phyloP scores from a whole-genome alignment of 768 basidiomycete genomes.

The Lactarius vividus region DNA sequence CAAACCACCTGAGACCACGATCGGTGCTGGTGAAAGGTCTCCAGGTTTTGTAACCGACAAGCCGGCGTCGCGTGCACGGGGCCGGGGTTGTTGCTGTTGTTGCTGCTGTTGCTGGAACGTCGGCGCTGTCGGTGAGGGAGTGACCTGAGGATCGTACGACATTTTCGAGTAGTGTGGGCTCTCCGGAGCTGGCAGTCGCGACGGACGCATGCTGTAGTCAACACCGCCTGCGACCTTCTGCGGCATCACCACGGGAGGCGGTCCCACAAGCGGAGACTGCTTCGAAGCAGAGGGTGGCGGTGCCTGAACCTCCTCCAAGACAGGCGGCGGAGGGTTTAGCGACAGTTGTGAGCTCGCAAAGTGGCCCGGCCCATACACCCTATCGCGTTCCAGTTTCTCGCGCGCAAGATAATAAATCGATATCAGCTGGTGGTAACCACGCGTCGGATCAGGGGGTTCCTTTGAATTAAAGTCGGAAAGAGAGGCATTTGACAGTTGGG shows the following conservation, averaged over 20 bases:
- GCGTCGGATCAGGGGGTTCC: constrained; percentile 74
- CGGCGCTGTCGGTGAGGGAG: too few species aligned
- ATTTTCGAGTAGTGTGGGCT: too few species aligned
- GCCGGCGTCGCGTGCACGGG: too few species aligned
- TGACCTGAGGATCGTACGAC: constrained; percentile 37
- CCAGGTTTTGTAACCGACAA: too few species aligned
- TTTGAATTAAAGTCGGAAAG: constrained; percentile 43
- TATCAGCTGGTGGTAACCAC: constrained; percentile 91
- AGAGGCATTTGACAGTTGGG: constrained; percentile 48
- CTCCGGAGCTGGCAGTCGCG: constrained; percentile 72
- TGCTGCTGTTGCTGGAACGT: constrained; percentile 33
- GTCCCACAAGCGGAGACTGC: constrained; percentile 27
- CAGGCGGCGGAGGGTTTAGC: constrained; percentile 12
- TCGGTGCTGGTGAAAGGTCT: too few species aligned
- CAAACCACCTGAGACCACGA: too few species aligned
- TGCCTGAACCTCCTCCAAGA: constrained; percentile 27
- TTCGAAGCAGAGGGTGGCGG: constrained; percentile 28
- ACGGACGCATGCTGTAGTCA: constrained; percentile 82
- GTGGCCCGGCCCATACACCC: constrained; percentile 88
- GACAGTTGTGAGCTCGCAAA: constrained; percentile 92
- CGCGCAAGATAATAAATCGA: constrained; percentile 96
- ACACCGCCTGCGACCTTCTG: constrained; percentile 47
- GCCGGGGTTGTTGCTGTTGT: too few species aligned
- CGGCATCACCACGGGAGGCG: constrained; percentile 33
- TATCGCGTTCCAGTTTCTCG: constrained; percentile 94